Evolutionary conservation across 163 green algal species (phyloP).

Genomic region (Scenedesmus sp.): DNA sequence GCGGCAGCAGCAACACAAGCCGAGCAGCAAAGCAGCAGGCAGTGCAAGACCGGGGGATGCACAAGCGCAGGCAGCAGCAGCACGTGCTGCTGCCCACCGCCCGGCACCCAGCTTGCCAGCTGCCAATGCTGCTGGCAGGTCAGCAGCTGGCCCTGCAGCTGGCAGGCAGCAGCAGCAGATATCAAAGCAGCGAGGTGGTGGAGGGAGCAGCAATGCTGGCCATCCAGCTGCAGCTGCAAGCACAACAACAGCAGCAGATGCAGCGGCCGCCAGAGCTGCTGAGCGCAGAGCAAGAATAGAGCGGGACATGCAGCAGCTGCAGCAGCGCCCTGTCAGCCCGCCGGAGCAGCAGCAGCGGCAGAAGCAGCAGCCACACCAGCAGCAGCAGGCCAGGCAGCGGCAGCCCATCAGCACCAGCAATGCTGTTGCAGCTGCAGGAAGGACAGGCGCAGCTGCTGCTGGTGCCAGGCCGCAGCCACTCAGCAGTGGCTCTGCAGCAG

Average conservation of each 20-base stretch:
- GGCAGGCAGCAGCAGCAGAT: background rate
- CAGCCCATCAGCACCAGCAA: background rate
- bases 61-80: background rate
- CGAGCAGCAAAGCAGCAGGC: conserved; percentile 12
- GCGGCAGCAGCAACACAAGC: background rate
- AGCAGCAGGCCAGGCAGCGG: background rate
- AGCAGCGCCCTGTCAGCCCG: background rate
- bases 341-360: background rate
- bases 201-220: background rate
- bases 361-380: background rate
- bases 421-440: background rate
- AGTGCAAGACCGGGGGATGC: background rate
- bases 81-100: background rate
- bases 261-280: conserved; percentile 1
- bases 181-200: background rate
- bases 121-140: background rate
- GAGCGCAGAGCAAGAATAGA: background rate
- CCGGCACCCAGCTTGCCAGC: background rate
- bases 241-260: background rate
- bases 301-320: background rate
- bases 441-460: background rate
- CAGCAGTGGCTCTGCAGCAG: background rate
- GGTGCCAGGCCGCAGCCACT: background rate
- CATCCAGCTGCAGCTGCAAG: background rate
- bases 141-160: background rate